Percentiles rank a stretch among this genome's conserved stretches.
phyloP scores from a whole-genome alignment of 805 yeast genomes.

The Cyberlindnera petersonii region DNA sequence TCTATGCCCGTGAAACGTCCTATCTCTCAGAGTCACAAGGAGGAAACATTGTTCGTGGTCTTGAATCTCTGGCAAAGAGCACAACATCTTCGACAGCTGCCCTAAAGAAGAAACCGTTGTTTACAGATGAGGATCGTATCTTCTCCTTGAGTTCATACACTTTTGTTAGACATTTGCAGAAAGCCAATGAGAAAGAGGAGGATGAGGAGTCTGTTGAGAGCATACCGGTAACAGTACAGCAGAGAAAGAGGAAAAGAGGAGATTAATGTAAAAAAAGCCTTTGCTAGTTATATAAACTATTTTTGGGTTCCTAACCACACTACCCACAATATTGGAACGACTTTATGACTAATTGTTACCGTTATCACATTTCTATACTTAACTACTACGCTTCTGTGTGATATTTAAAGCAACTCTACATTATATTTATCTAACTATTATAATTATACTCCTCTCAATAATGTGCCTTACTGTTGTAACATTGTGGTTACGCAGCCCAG shows the following conservation, averaged over 20 bases:
- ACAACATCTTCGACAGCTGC: conserved; percentile 4
- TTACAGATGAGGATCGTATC: conserved; percentile 73
- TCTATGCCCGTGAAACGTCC: conserved; percentile 72
- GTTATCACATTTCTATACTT: too few relatives aligned
- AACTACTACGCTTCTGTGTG: too few relatives aligned
- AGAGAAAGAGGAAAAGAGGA: conserved; percentile 16
- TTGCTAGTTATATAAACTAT: neutral
- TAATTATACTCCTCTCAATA: too few relatives aligned
- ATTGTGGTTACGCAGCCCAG: too few relatives aligned
- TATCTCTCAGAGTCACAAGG: conserved; percentile 66
- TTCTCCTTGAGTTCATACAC: conserved; percentile 74
- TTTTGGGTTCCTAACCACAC: too few relatives aligned
- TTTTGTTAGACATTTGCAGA: conserved; percentile 59
- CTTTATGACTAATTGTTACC: too few relatives aligned
- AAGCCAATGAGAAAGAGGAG: conserved; percentile 36
- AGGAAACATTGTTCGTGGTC: conserved; percentile 89
- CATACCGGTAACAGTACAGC: conserved; percentile 14
- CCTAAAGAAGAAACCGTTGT: conserved; percentile 39
- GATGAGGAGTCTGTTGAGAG: conserved; percentile 26
- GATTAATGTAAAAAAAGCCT: conserved; percentile 1
- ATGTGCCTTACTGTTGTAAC: too few relatives aligned
- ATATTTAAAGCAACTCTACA: too few relatives aligned
- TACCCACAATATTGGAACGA: too few relatives aligned
- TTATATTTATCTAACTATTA: too few relatives aligned
- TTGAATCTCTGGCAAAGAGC: conserved; percentile 62